Evolutionary conservation across 768 basidiomycete species (phyloP).

Genomic region (Russula vinacea): DNA sequence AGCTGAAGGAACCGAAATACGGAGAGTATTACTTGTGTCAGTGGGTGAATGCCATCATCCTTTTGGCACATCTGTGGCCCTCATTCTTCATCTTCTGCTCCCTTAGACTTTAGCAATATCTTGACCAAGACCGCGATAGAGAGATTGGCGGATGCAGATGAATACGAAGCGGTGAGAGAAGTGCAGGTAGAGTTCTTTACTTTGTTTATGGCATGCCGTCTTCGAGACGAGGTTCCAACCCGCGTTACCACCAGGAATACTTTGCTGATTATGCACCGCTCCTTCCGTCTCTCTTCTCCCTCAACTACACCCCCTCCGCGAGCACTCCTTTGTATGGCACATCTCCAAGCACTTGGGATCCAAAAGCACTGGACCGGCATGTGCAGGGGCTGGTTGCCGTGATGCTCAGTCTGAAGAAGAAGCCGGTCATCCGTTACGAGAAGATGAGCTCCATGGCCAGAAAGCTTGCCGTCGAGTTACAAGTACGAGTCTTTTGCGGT

Average conservation of each 20-base stretch:
- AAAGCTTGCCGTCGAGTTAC: constrained; percentile 81
- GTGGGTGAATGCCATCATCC: constrained; percentile 63
- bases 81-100: constrained; percentile 4
- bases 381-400: constrained; percentile 82
- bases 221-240: constrained; percentile 22
- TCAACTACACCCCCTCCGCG: constrained; percentile 68
- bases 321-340: constrained; percentile 68
- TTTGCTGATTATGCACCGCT: constrained; percentile 95
- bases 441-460: constrained; percentile 90
- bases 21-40: constrained; percentile 99
- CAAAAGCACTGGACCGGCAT: constrained; percentile 67
- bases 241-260: constrained; percentile 64
- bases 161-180: constrained; percentile 94
- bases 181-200: constrained; percentile 67
- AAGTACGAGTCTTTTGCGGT: constrained; percentile 47
- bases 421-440: constrained; percentile 91
- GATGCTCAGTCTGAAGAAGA: constrained; percentile 92
- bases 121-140: constrained; percentile 89
- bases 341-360: constrained; percentile 70
- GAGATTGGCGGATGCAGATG: constrained; percentile 88
- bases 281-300: constrained; percentile 79
- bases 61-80: constrained; percentile 14
- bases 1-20: constrained; percentile 88
- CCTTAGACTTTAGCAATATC: constrained; percentile 90
- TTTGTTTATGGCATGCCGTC: constrained; percentile 16